Percentiles rank a stretch among this genome's conserved stretches.
These are phyloP conservation scores for Backusella circina DNA, from an alignment of 192 early-diverging fungal species.

Conservation along the genomic window DNA sequence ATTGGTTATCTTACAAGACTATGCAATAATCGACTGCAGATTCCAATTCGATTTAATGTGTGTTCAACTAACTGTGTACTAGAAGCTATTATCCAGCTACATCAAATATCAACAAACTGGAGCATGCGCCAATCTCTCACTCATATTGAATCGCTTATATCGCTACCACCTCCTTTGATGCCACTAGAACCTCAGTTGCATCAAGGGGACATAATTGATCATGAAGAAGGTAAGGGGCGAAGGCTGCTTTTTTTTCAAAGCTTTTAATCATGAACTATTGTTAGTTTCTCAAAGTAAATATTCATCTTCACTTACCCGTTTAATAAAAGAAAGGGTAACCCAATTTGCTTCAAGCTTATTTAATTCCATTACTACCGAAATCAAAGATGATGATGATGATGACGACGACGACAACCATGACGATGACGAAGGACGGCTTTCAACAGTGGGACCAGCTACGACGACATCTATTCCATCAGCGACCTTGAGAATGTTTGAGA, in stretches of 20 bases:
- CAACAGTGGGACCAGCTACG: background rate
- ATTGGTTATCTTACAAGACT: constrained; percentile 19
- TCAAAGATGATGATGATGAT: background rate
- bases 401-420: background rate
- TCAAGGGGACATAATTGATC: background rate
- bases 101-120: background rate
- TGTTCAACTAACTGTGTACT: constrained; percentile 20
- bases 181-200: background rate
- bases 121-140: background rate
- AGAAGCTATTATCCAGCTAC: background rate
- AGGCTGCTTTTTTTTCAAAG: background rate
- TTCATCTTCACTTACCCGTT: background rate
- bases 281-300: background rate
- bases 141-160: background rate
- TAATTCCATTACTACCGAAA: background rate
- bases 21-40: constrained; percentile 16
- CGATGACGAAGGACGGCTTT: background rate
- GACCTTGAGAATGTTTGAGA: background rate
- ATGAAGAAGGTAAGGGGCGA: background rate
- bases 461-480: background rate
- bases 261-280: background rate
- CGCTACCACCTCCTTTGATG: background rate
- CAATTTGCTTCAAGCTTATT: background rate
- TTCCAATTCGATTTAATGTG: constrained; percentile 18
- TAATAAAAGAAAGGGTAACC: background rate